Conservation (phyloP, 1,284 basidiomycete species). For the Pyrrhoderma lamaoense region DNA sequence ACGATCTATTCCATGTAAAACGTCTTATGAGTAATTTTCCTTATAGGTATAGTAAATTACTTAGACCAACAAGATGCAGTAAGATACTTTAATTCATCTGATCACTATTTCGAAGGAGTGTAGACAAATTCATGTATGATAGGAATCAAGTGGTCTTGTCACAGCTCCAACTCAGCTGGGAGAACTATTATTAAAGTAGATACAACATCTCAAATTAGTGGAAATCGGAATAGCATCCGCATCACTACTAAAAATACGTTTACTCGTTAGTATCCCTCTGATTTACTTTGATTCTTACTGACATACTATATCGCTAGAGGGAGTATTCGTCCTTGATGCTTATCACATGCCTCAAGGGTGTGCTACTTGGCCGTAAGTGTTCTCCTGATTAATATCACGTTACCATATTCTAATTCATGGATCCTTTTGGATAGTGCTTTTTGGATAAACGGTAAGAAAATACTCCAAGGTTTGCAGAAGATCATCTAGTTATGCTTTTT, state of each 20-base stretch:
- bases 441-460: constrained; percentile 38
- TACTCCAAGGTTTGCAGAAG: constrained; percentile 75
- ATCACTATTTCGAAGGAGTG: constrained; percentile 19
- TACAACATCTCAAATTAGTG: constrained; percentile 62
- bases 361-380: constrained; percentile 66
- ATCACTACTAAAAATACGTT: constrained; percentile 61
- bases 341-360: constrained; percentile 88
- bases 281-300: too few species aligned
- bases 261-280: constrained; percentile 25
- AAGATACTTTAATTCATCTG: constrained; percentile 22
- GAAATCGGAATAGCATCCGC: constrained; percentile 66
- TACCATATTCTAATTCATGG: background rate
- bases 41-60: constrained; percentile 33
- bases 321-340: constrained; percentile 73
- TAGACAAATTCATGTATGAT: too few species aligned
- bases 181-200: constrained; percentile 80
- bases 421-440: constrained; percentile 32
- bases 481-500: too few species aligned
- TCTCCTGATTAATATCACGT: background rate
- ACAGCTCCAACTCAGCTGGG: constrained; percentile 53
- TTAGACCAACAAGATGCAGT: constrained; percentile 51
- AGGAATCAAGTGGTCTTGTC: constrained; percentile 46
- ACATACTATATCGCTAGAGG: constrained; percentile 32
- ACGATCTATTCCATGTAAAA: too few species aligned
- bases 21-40: too few species aligned